Percentiles rank a stretch among this genome's conserved stretches.
These are phyloP conservation scores for Phytophthora vignae DNA, from an alignment of 352 stramenopile genomes.

Conservation along the genomic window DNA sequence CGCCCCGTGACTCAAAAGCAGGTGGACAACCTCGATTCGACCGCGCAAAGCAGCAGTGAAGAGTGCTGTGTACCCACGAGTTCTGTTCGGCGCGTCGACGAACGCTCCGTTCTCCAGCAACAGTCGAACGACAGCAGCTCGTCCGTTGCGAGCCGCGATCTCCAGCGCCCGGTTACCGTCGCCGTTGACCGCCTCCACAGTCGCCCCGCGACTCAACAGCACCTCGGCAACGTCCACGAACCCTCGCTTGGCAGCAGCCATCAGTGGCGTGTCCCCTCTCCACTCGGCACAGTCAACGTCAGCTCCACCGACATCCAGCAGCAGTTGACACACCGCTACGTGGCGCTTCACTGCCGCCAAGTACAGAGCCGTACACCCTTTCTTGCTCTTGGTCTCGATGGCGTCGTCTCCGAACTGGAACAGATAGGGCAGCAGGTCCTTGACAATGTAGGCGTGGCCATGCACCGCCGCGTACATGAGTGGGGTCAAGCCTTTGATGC, in stretches of 20 bases:
- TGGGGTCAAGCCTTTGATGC: constrained; percentile 23
- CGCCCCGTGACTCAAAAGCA: constrained; percentile 31
- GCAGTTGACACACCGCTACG: constrained; percentile 31
- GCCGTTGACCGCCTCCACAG: constrained; percentile 28
- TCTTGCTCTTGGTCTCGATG: constrained; percentile 32
- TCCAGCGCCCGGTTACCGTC: constrained; percentile 39
- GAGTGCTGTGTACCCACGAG: constrained; percentile 34
- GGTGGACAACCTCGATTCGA: constrained; percentile 25
- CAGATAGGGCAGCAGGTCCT: constrained; percentile 21
- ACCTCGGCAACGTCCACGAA: constrained; percentile 28
- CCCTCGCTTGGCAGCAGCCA: constrained; percentile 34
- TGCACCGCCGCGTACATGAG: constrained; percentile 37
- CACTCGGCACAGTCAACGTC: constrained; percentile 26
- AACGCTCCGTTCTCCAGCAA: constrained; percentile 33
- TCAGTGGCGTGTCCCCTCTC: constrained; percentile 38
- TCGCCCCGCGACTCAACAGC: constrained; percentile 30
- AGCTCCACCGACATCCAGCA: constrained; percentile 34
- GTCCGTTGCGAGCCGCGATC: constrained; percentile 31
- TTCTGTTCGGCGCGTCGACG: constrained; percentile 37
- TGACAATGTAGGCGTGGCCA: constrained; percentile 32
- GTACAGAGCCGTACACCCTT: constrained; percentile 28
- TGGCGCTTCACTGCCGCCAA: constrained; percentile 29
- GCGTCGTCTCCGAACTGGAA: constrained; percentile 16
- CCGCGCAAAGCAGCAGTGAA: constrained; percentile 32
- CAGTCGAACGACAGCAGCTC: constrained; percentile 22